These are phyloP conservation scores for Colletotrichum liaoningense DNA, from an alignment of 2,329 filamentous ascomycete species.

Conservation along the genomic window DNA sequence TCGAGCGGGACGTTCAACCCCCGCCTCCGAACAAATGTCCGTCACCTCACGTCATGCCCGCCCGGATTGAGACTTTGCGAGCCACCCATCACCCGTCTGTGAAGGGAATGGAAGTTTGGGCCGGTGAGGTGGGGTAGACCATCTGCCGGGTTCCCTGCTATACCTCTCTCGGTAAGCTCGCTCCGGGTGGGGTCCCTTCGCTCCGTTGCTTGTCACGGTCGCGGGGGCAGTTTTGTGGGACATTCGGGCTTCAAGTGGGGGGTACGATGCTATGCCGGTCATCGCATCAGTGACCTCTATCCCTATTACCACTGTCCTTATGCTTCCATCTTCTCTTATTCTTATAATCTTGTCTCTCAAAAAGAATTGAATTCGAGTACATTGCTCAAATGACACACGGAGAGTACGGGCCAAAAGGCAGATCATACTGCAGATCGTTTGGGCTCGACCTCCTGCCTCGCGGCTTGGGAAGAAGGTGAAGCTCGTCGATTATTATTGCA, in stretches of 20 bases:
- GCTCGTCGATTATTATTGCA: no score
- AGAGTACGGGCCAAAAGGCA: no score
- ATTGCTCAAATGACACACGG: no score
- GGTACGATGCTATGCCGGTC: no score
- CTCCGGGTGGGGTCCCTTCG: not conserved
- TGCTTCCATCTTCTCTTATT: no score
- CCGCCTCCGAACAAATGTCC: not conserved
- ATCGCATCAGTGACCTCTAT: no score
- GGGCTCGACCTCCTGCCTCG: no score
- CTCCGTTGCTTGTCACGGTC: not conserved
- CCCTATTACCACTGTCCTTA: no score
- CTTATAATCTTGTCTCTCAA: no score
- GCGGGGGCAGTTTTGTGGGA: not conserved
- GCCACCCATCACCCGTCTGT: not conserved
- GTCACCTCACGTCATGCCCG: not conserved
- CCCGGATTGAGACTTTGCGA: not conserved
- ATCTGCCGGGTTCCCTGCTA: not conserved
- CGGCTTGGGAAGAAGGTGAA: no score
- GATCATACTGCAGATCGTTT: no score
- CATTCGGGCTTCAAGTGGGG: not conserved
- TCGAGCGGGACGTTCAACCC: slow-evolving; percentile 8
- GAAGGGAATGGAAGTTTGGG: not conserved
- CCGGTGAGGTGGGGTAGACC: not conserved
- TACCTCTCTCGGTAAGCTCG: not conserved
- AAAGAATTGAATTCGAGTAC: no score